Conservation (phyloP, 169 alveolate genomes). For the Plasmodium vivax region DNA sequence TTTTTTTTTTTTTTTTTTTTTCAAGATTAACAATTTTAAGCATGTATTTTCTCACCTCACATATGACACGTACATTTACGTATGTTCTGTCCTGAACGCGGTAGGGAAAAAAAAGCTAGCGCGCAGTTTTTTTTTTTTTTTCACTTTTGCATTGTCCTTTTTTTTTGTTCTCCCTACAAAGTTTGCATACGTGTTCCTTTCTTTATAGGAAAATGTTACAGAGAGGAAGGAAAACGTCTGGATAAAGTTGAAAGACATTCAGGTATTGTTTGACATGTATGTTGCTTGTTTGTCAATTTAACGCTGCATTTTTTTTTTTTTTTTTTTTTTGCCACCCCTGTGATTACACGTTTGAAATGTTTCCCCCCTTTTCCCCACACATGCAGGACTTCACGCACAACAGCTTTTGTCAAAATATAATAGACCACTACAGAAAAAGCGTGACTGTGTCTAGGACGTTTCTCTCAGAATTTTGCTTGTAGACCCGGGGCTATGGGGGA, state of each 20-base stretch:
- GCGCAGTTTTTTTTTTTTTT: no score
- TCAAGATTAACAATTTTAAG: slow-evolving; percentile 35
- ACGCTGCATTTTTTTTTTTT: not conserved
- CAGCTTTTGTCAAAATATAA: slow-evolving; percentile 58
- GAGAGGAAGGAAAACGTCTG: slow-evolving; percentile 16
- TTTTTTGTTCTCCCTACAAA: not conserved
- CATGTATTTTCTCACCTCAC: slow-evolving; percentile 65
- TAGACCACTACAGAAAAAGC: slow-evolving; percentile 37
- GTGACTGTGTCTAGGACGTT: slow-evolving; percentile 13
- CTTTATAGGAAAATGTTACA: slow-evolving; percentile 33
- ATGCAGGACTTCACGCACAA: slow-evolving; percentile 52
- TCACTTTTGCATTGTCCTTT: not conserved
- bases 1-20: no score
- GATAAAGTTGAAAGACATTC: slow-evolving; percentile 60
- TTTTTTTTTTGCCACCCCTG: not conserved
- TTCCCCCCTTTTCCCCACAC: not conserved
- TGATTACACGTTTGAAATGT: not conserved
- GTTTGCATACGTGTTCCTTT: not conserved
- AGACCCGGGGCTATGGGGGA: not conserved
- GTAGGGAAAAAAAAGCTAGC: slow-evolving; percentile 17
- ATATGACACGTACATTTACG: slow-evolving; percentile 49
- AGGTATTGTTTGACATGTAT: slow-evolving; percentile 21
- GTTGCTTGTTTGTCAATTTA: not conserved
- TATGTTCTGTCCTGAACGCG: slow-evolving; percentile 32
- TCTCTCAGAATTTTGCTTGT: slow-evolving; percentile 17